Percentiles rank a stretch among this genome's conserved stretches.
These are phyloP conservation scores for Cercospora zeina DNA, from an alignment of 2,329 filamentous ascomycete genomes.

Conservation along the genomic window DNA sequence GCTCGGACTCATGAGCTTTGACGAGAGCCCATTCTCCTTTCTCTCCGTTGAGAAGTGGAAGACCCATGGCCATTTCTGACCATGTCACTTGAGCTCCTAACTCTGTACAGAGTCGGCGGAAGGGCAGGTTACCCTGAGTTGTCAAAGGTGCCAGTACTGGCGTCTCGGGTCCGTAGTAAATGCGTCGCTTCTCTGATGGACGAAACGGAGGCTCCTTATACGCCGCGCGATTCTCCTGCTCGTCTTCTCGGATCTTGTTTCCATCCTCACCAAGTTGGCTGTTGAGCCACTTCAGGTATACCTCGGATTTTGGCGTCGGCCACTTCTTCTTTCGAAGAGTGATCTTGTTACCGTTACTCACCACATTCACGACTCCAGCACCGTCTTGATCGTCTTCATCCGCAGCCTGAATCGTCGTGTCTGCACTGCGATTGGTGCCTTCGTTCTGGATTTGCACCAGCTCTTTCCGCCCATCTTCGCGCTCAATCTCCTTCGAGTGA, in stretches of 20 bases:
- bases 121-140: constrained; percentile 94
- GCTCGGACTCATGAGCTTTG: constrained; percentile 85
- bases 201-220: constrained; percentile 85
- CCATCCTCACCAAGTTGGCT: constrained; percentile 52
- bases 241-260: constrained; percentile 30
- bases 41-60: constrained; percentile 84
- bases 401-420: constrained; percentile 8
- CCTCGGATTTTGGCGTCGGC: constrained; percentile 70
- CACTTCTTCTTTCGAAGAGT: constrained; percentile 71
- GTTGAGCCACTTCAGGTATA: constrained; percentile 76
- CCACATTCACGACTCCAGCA: constrained; percentile 72
- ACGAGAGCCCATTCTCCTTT: constrained; percentile 94
- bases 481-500: constrained; percentile 78
- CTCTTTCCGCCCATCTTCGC: constrained; percentile 78
- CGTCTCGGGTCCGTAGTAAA: constrained; percentile 94
- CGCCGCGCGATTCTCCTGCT: constrained; percentile 71
- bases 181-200: constrained; percentile 86
- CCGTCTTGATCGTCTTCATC: constrained; percentile 44
- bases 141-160: constrained; percentile 92
- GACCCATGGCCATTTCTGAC: constrained; percentile 95
- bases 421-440: constrained; percentile 18
- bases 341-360: constrained; percentile 69
- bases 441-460: constrained; percentile 66
- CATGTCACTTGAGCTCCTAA: constrained; percentile 92
- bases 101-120: constrained; percentile 83